Conservation (phyloP, 179 eudicot species). For the Beta macrorhiza region DNA sequence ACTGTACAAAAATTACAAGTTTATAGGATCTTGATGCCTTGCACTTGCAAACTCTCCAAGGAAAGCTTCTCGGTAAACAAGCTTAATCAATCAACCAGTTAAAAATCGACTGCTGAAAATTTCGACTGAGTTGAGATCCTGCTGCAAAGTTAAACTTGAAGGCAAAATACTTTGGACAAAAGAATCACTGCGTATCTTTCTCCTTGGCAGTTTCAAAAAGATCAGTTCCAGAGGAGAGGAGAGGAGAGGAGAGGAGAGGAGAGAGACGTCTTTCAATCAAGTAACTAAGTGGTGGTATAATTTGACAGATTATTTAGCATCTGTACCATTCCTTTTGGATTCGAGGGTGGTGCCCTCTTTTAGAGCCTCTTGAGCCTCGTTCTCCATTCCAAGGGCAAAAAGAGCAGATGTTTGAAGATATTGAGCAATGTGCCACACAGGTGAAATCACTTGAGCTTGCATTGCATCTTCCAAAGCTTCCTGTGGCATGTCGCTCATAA, state of each 20-base stretch:
- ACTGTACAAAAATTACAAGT: conserved; percentile 38
- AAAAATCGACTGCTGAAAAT: conserved; percentile 13
- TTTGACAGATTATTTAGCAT: conserved; percentile 22
- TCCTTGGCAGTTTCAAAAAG: neutral
- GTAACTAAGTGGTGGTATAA: neutral
- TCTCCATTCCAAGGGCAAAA: conserved; percentile 43
- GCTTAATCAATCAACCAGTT: conserved; percentile 7
- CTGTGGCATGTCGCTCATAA: conserved; percentile 44
- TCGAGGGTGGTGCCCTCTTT: conserved; percentile 44
- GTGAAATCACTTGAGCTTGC: conserved; percentile 49
- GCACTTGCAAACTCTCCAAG: conserved; percentile 15
- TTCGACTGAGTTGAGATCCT: neutral
- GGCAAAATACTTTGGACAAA: conserved; percentile 7
- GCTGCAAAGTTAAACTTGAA: neutral
- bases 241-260: neutral
- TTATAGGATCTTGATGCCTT: conserved; percentile 22
- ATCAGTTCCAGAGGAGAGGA: neutral
- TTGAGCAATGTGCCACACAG: conserved; percentile 49
- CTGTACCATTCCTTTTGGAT: conserved; percentile 31
- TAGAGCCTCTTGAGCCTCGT: conserved; percentile 41
- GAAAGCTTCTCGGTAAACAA: neutral
- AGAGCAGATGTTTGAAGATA: conserved; percentile 48
- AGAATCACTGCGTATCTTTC: conserved; percentile 8
- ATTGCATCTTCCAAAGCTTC: conserved; percentile 48
- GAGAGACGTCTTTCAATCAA: neutral